These are phyloP conservation scores for Berkeleyomyces rouxiae DNA, from an alignment of 2,329 filamentous ascomycete genomes.

Conservation along the genomic window DNA sequence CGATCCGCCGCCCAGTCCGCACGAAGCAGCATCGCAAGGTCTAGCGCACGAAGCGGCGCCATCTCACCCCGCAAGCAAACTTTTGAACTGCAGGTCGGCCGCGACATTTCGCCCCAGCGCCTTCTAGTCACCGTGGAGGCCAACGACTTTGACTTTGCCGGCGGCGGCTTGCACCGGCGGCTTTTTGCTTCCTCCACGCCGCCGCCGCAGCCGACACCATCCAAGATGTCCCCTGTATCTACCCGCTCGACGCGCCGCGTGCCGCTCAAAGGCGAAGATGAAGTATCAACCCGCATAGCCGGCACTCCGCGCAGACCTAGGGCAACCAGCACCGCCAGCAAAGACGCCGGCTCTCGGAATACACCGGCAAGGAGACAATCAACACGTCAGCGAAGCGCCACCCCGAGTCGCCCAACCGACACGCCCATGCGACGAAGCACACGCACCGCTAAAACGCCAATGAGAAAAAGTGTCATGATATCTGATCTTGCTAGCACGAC, in stretches of 20 bases:
- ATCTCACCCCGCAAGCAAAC: slow-evolving; percentile 38
- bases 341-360: neutral
- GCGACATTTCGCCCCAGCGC: slow-evolving; percentile 32
- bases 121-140: slow-evolving; percentile 40
- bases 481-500: slow-evolving; percentile 12
- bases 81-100: slow-evolving; percentile 39
- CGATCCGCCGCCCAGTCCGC: neutral
- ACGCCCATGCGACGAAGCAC: neutral
- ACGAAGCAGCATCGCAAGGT: neutral
- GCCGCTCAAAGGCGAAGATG: slow-evolving; percentile 11
- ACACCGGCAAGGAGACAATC: neutral
- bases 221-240: neutral
- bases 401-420: neutral
- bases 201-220: neutral
- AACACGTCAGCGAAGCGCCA: neutral
- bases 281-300: neutral
- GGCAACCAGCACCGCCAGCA: neutral
- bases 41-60: neutral
- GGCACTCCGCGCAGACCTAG: slow-evolving; percentile 7
- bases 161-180: slow-evolving; percentile 23
- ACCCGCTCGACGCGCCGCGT: slow-evolving; percentile 5
- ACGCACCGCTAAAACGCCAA: neutral
- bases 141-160: slow-evolving; percentile 22
- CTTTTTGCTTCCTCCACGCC: slow-evolving; percentile 28
- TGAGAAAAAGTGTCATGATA: slow-evolving; percentile 5